Evolutionary conservation across 108 stramenopile genomes (phyloP).

Genomic region (Hondaea fermentalgiana): DNA sequence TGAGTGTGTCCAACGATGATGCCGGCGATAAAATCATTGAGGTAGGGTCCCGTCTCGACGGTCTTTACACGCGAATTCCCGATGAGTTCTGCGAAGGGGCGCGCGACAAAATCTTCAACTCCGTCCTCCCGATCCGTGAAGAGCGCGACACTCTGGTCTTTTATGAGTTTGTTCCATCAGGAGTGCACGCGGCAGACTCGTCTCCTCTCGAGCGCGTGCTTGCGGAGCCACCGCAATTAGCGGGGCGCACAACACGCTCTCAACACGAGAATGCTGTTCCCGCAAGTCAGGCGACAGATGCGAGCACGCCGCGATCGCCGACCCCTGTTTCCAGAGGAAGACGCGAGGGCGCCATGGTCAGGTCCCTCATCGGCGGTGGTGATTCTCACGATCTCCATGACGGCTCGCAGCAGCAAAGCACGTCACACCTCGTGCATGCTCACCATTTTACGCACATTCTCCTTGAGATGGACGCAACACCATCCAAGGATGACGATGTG

Average conservation of each 20-base stretch:
- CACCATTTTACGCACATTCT: background rate
- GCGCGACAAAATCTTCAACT: conserved; percentile 4
- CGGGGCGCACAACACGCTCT: background rate
- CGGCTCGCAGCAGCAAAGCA: background rate
- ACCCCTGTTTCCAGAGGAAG: background rate
- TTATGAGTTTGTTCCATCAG: background rate
- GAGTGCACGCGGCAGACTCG: background rate
- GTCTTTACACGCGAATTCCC: background rate
- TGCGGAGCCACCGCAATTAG: background rate
- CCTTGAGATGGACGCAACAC: background rate
- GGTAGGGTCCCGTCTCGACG: background rate
- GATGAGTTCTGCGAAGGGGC: background rate
- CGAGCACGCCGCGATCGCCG: background rate
- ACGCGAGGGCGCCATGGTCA: background rate
- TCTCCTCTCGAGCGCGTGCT: background rate
- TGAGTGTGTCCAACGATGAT: background rate
- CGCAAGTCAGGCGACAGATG: background rate
- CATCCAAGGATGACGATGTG: background rate
- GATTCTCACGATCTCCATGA: background rate
- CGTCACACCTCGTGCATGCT: background rate
- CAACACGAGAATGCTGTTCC: background rate
- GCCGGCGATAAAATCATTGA: background rate
- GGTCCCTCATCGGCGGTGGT: background rate
- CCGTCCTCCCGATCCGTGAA: background rate
- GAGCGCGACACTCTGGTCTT: conserved; percentile 7